Percentiles rank a stretch among this genome's conserved stretches.
phyloP scores from a whole-genome alignment of 208 protist species.

The Endotrypanum monterogeii region DNA sequence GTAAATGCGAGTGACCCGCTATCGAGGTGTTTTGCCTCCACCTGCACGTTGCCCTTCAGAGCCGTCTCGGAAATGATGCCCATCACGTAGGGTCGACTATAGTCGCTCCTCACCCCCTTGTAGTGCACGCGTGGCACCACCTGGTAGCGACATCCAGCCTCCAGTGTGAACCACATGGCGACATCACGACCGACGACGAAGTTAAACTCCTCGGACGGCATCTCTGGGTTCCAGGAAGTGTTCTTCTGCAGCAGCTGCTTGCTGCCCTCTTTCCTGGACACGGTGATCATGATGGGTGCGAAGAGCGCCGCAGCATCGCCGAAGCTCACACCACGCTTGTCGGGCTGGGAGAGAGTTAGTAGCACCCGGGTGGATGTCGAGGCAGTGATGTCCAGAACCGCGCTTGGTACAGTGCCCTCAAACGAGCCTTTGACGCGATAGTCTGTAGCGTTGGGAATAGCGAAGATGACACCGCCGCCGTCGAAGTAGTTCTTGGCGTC shows the following conservation, averaged over 20 bases:
- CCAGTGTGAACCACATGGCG: slow-evolving; percentile 55
- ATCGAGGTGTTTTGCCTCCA: slow-evolving; percentile 44
- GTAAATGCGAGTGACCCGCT: slow-evolving; percentile 41
- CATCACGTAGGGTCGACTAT: slow-evolving; percentile 51
- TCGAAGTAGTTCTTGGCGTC: slow-evolving; percentile 69
- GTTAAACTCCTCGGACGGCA: slow-evolving; percentile 44
- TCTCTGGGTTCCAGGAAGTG: slow-evolving; percentile 35
- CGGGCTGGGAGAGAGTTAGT: slow-evolving; percentile 66
- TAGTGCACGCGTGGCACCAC: slow-evolving; percentile 66
- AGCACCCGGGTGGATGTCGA: slow-evolving; percentile 34
- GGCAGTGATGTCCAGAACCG: slow-evolving; percentile 55
- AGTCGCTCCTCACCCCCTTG: slow-evolving; percentile 42
- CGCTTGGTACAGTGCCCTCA: slow-evolving; percentile 35
- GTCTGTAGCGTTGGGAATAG: slow-evolving; percentile 25
- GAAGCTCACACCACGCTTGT: slow-evolving; percentile 57
- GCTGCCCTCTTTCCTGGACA: slow-evolving; percentile 30
- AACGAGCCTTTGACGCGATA: slow-evolving; percentile 68
- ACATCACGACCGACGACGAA: slow-evolving; percentile 66
- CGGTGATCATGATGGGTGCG: slow-evolving; percentile 62
- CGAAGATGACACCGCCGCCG: slow-evolving; percentile 56
- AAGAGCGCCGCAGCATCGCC: slow-evolving; percentile 27
- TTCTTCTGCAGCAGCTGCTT: slow-evolving; percentile 34
- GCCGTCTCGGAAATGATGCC: slow-evolving; percentile 34
- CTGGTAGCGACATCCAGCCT: slow-evolving; percentile 55
- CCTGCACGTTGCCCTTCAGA: slow-evolving; percentile 41